Base-by-base conservation (phyloP, 2,329 filamentous ascomycete genomes). In the Aspergillus brasiliensis region DNA sequence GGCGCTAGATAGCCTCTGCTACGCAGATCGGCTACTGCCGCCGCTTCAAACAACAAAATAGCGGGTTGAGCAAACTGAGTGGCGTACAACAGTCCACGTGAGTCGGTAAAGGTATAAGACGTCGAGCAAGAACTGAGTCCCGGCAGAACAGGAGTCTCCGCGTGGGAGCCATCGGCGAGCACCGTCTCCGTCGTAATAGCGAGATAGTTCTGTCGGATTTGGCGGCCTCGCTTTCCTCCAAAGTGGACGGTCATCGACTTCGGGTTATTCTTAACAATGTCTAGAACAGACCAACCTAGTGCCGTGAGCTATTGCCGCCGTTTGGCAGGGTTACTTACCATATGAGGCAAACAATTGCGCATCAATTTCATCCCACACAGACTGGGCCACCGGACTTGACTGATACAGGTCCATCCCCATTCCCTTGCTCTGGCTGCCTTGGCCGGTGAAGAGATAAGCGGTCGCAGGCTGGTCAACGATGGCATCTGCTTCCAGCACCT, bases 341-440 rank as follows among this genome's bases (percentile, higher is more conserved):
- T 67, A 63, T 49, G 60, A 95, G 96, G 79, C 97, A 92, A 82
- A 97, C 87, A 98, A 91, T 75, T 97, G 96, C 79, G 91, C 94
- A 80, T 98, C 94, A 51, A 94, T 94, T 61, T 91, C 86, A 75
- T 96, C 93, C 94, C 94, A 98, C 49, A 98, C 91, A 68, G 95
- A 92, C 81, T 92, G 92, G 62, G 94, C 94, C 11, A 97, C 92
- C 34, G 88, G 81, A 75, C 93, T 97, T 82, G 89, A 94, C 70
- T 84, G 89, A 76, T 98, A 98, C 57, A 98, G 83, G 71, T 97
- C 93, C 94, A 98, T 98, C 76, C 94, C 94, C 94, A 98, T 98
- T 63, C 94, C 94, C 77, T 97, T 93, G 79, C 97, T 93, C 77
- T 98, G 94, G 55, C 92, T 97, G 69, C 94, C 94, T 78, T 98